Percentiles rank a stretch among this genome's conserved stretches.
phyloP scores from a whole-genome alignment of 176 grass and related monocot genomes.

The Oryza officinalis region DNA sequence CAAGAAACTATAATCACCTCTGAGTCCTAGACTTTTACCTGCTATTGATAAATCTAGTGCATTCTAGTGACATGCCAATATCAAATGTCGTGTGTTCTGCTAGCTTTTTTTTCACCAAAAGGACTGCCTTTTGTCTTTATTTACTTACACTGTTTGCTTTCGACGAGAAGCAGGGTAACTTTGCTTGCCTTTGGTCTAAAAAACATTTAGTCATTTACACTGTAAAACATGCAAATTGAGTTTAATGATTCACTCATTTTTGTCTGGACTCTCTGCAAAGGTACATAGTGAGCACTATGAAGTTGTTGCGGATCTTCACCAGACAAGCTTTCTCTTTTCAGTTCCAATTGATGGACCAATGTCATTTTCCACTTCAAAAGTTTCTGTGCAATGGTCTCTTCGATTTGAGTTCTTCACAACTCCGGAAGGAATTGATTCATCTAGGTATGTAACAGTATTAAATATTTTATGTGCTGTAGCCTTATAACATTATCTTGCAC shows the following conservation, averaged over 20 bases:
- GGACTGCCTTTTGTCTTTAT: neutral
- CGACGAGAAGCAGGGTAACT: too few species aligned
- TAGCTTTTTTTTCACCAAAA: neutral
- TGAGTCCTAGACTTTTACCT: neutral
- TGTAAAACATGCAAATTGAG: neutral
- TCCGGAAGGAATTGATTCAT: conserved; percentile 66
- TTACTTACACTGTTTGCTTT: neutral
- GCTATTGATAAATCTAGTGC: neutral
- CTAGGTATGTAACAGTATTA: conserved; percentile 48
- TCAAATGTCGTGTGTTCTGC: neutral
- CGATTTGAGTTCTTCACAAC: conserved; percentile 94
- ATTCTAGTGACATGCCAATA: neutral
- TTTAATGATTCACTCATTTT: neutral
- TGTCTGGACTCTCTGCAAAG: conserved; percentile 35
- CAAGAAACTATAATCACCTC: conserved; percentile 4
- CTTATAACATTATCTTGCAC: neutral
- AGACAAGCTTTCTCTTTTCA: conserved; percentile 97
- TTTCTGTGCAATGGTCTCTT: conserved; percentile 91
- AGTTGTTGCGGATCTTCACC: conserved; percentile 83
- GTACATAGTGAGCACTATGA: conserved; percentile 94
- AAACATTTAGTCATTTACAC: neutral
- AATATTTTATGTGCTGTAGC: neutral
- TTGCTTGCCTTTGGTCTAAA: too few species aligned
- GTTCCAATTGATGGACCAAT: conserved; percentile 91
- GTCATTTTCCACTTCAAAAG: conserved; percentile 87